Evolutionary conservation across 176 grass and related monocot species (phyloP).

Genomic region (Ananas comosus): DNA sequence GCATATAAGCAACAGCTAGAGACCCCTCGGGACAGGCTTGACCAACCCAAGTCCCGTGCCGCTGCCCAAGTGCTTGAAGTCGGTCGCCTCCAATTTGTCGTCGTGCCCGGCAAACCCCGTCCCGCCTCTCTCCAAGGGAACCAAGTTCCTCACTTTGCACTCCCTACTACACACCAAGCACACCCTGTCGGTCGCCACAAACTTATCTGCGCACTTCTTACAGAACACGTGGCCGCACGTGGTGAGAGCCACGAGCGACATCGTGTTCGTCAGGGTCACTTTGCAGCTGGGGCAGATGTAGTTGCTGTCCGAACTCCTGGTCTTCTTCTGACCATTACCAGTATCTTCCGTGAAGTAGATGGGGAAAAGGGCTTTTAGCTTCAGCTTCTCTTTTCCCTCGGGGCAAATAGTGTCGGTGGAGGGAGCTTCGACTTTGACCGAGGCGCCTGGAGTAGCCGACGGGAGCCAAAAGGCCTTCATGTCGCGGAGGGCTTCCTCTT

Average conservation of each 20-base stretch:
- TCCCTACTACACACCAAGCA: slow-evolving; percentile 68
- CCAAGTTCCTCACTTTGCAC: slow-evolving; percentile 78
- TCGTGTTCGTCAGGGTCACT: slow-evolving; percentile 78
- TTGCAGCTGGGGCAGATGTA: slow-evolving; percentile 98
- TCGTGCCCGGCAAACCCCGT: slow-evolving; percentile 78
- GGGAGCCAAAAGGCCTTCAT: slow-evolving; percentile 99
- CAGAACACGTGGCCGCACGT: slow-evolving; percentile 94
- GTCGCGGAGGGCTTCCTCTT: slow-evolving; percentile 91
- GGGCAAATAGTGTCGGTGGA: slow-evolving; percentile 68
- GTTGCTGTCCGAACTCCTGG: slow-evolving; percentile 48
- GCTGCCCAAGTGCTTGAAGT: slow-evolving; percentile 92
- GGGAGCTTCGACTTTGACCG: slow-evolving; percentile 48
- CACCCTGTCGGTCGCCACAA: slow-evolving; percentile 59
- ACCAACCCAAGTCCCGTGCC: slow-evolving; percentile 87
- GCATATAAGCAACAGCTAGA: no score
- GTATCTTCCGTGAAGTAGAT: slow-evolving; percentile 69
- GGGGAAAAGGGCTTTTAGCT: slow-evolving; percentile 71
- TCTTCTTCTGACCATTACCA: slow-evolving; percentile 29
- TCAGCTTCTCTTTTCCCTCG: slow-evolving; percentile 88
- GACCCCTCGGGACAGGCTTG: slow-evolving; percentile 47
- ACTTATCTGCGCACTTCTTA: slow-evolving; percentile 93
- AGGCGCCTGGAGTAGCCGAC: slow-evolving; percentile 76
- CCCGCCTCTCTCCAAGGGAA: slow-evolving; percentile 87
- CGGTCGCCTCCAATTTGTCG: slow-evolving; percentile 55
- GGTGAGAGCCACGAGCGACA: slow-evolving; percentile 56